These are phyloP conservation scores for Psilocybe tampanensis DNA, from an alignment of 768 basidiomycete genomes.

Conservation along the genomic window DNA sequence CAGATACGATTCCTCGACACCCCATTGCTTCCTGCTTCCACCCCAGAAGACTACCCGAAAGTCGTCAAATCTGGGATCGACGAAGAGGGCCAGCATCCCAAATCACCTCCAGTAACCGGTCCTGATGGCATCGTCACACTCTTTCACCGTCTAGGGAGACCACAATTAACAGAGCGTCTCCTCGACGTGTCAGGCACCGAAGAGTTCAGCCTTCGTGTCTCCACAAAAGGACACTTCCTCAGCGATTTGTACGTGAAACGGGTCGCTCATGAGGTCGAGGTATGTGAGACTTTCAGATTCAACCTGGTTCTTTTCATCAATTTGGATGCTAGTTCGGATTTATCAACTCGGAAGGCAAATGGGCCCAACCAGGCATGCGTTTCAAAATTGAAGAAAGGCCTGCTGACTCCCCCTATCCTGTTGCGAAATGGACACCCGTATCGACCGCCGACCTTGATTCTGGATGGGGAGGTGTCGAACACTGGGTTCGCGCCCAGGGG, in stretches of 20 bases:
- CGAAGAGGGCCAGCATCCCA: slow-evolving; percentile 26
- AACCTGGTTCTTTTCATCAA: neutral
- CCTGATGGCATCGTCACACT: slow-evolving; percentile 23
- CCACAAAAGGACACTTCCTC: neutral
- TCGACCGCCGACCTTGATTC: slow-evolving; percentile 22
- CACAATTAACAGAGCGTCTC: slow-evolving; percentile 23
- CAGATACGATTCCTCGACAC: slow-evolving; percentile 25
- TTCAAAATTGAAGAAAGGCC: slow-evolving; percentile 16
- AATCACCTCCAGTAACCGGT: slow-evolving; percentile 22
- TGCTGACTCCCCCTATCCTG: slow-evolving; percentile 4
- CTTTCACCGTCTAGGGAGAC: slow-evolving; percentile 20
- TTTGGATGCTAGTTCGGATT: slow-evolving; percentile 13
- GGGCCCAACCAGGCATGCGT: slow-evolving; percentile 18
- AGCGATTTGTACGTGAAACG: slow-evolving; percentile 13
- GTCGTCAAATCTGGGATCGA: slow-evolving; percentile 29
- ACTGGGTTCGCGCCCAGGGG: slow-evolving; percentile 26
- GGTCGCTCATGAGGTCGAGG: slow-evolving; percentile 10
- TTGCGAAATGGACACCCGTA: slow-evolving; percentile 24
- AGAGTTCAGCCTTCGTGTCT: slow-evolving; percentile 16
- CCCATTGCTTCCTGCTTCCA: slow-evolving; percentile 20
- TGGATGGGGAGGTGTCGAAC: slow-evolving; percentile 20
- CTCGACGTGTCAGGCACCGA: slow-evolving; percentile 21
- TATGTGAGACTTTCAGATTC: neutral
- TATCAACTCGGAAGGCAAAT: slow-evolving; percentile 14
- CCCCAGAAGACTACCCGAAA: slow-evolving; percentile 25